Conservation (phyloP, 1,139 yeast genomes). For the Suhomyces chickasaworum region DNA sequence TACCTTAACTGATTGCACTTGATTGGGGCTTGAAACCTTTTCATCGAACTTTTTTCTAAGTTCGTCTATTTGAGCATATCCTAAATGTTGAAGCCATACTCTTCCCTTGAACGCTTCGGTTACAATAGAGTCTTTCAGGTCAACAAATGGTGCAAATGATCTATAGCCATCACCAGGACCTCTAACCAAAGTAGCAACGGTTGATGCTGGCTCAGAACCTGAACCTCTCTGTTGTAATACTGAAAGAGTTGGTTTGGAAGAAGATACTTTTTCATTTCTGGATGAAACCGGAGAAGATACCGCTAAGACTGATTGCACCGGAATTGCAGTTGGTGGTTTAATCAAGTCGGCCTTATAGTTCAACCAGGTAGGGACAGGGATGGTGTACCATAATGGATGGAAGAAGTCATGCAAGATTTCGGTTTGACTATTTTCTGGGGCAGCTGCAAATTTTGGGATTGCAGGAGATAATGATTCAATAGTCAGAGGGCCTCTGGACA, state of each 20-base stretch:
- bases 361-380: slow-evolving; percentile 84
- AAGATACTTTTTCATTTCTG: slow-evolving; percentile 7
- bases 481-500: slow-evolving; percentile 33
- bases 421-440: slow-evolving; percentile 63
- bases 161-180: slow-evolving; percentile 49
- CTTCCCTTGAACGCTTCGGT: slow-evolving; percentile 63
- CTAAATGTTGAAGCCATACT: slow-evolving; percentile 80
- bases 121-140: slow-evolving; percentile 69
- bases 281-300: slow-evolving; percentile 6
- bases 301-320: slow-evolving; percentile 10
- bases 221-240: slow-evolving; percentile 17
- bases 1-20: not conserved
- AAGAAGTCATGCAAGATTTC: slow-evolving; percentile 70
- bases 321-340: slow-evolving; percentile 17
- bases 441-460: slow-evolving; percentile 53
- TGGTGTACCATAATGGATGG: slow-evolving; percentile 86
- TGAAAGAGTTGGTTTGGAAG: slow-evolving; percentile 17
- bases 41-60: slow-evolving; percentile 28
- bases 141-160: slow-evolving; percentile 79
- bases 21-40: not conserved
- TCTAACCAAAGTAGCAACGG: slow-evolving; percentile 14
- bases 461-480: slow-evolving; percentile 55
- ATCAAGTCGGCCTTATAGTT: slow-evolving; percentile 42
- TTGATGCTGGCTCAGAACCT: slow-evolving; percentile 15
- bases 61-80: slow-evolving; percentile 51